Evolutionary conservation across 257 asterid genomes (phyloP).

Genomic region (Primulina tabacum): DNA sequence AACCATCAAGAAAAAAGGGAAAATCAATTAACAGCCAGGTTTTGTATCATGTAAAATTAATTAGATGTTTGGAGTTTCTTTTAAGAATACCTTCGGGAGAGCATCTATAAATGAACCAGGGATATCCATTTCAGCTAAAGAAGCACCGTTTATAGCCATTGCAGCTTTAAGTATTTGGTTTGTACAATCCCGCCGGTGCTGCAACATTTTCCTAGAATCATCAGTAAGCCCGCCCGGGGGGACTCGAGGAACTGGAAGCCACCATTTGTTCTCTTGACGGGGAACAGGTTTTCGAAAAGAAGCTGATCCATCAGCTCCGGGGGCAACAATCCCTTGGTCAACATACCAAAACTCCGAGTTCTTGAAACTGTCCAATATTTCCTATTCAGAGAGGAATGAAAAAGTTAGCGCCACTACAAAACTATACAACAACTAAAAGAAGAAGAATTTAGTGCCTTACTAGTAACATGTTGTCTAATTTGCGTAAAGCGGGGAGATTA

Average conservation of each 20-base stretch:
- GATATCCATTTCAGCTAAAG: conserved; percentile 71
- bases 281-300: conserved; percentile 53
- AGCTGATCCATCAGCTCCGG: conserved; percentile 52
- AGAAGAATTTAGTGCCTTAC: conserved; percentile 41
- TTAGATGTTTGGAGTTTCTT: not conserved
- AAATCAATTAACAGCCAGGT: not conserved
- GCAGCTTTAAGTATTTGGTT: conserved; percentile 88
- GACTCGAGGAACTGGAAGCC: conserved; percentile 85
- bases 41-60: conserved; percentile 4
- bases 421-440: not conserved
- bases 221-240: conserved; percentile 65
- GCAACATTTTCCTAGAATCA: conserved; percentile 55
- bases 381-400: conserved; percentile 35
- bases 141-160: conserved; percentile 67
- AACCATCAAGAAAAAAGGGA: conserved; percentile 2
- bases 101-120: conserved; percentile 63
- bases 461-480: conserved; percentile 76
- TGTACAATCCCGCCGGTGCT: conserved; percentile 62
- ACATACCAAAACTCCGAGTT: conserved; percentile 77
- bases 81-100: conserved; percentile 63
- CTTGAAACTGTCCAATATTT: conserved; percentile 59
- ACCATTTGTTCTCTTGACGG: conserved; percentile 76
- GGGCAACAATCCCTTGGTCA: conserved; percentile 55
- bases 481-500: conserved; percentile 82
- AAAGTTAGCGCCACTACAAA: conserved; percentile 6